phyloP scores from a whole-genome alignment of 2,329 filamentous ascomycete genomes.

The Rhinocladiella similis region DNA sequence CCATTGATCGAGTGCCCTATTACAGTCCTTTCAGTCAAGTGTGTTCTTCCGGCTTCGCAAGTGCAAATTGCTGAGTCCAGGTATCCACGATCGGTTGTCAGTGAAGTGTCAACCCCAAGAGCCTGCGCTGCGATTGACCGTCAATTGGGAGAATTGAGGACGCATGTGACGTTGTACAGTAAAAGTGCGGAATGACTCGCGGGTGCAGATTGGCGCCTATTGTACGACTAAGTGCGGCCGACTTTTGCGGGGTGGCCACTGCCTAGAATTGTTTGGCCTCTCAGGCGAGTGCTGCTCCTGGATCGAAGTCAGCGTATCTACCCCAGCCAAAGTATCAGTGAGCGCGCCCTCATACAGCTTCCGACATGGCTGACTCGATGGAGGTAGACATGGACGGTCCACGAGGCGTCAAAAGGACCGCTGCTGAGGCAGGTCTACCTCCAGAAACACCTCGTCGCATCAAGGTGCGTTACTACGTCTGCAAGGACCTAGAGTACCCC shows the following conservation, averaged over 20 bases:
- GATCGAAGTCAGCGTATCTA: too few relatives aligned
- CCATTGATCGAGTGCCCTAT: slow-evolving; percentile 8
- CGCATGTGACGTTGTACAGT: background rate
- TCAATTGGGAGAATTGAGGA: background rate
- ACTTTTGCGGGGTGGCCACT: background rate
- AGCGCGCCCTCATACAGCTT: background rate
- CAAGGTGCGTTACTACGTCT: slow-evolving; percentile 37
- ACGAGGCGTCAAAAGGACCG: slow-evolving; percentile 52
- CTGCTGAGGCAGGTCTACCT: slow-evolving; percentile 42
- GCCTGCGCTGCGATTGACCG: too few relatives aligned
- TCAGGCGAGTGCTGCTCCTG: background rate
- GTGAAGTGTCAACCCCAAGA: background rate
- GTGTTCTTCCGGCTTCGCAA: too few relatives aligned
- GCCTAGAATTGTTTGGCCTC: background rate
- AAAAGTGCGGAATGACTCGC: background rate
- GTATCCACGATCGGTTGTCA: background rate
- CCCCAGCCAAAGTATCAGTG: background rate
- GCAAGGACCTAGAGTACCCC: slow-evolving; percentile 30
- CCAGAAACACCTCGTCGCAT: slow-evolving; percentile 50
- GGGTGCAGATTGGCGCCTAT: background rate
- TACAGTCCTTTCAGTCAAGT: too few relatives aligned
- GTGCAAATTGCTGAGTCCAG: too few relatives aligned
- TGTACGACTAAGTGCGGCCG: background rate
- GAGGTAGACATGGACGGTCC: slow-evolving; percentile 40
- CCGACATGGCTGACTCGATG: slow-evolving; percentile 42